phyloP scores from a whole-genome alignment of 192 early-diverging fungal species.

The Coemansia sp. region DNA sequence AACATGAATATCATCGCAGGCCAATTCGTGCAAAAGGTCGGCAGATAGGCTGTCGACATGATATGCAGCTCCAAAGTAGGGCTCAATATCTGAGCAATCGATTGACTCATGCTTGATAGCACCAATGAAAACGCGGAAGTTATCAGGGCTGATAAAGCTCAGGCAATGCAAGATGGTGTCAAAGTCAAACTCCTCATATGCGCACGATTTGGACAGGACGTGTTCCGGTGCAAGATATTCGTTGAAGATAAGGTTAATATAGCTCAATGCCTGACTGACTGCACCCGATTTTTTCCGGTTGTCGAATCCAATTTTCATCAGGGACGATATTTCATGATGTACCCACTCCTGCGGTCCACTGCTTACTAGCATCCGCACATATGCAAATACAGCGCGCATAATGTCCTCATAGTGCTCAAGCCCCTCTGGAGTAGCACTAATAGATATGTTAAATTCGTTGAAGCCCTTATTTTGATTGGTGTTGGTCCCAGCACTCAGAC shows the following conservation, averaged over 20 bases:
- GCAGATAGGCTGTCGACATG: slow-evolving; percentile 33
- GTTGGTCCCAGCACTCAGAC: neutral
- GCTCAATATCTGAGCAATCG: slow-evolving; percentile 56
- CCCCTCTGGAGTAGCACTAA: slow-evolving; percentile 24
- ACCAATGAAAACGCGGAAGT: slow-evolving; percentile 57
- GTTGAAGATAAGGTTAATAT: slow-evolving; percentile 69
- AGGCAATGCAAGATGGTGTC: slow-evolving; percentile 63
- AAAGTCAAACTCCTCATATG: slow-evolving; percentile 66
- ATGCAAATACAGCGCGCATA: slow-evolving; percentile 30
- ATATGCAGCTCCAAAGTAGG: slow-evolving; percentile 83
- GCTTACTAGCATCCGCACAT: slow-evolving; percentile 28
- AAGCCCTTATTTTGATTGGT: slow-evolving; percentile 14
- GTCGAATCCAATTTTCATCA: slow-evolving; percentile 52
- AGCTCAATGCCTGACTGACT: slow-evolving; percentile 58
- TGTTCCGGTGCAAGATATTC: slow-evolving; percentile 65
- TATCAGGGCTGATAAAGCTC: slow-evolving; percentile 59
- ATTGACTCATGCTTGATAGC: slow-evolving; percentile 27
- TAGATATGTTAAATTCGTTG: slow-evolving; percentile 13
- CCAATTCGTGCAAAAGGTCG: slow-evolving; percentile 41
- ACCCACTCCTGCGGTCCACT: slow-evolving; percentile 36
- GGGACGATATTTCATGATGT: slow-evolving; percentile 37
- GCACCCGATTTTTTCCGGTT: slow-evolving; percentile 60
- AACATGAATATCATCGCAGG: slow-evolving; percentile 45
- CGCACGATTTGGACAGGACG: slow-evolving; percentile 63
- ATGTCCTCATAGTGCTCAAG: slow-evolving; percentile 32